Conservation (phyloP, 768 basidiomycete species). For the Kwoniella pini region DNA sequence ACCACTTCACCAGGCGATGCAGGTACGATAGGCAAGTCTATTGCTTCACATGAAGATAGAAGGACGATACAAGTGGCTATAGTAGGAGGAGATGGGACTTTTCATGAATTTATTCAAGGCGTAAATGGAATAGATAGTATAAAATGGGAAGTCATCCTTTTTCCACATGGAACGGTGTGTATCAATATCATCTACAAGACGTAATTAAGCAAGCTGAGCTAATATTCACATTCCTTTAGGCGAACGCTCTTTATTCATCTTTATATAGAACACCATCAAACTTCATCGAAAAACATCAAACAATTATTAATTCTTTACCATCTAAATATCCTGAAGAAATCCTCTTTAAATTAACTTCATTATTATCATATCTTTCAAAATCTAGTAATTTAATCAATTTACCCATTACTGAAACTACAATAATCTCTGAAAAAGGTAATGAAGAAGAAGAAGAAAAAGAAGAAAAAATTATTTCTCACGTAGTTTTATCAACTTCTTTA, state of each 20-base stretch:
- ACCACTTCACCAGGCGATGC: conserved; percentile 58
- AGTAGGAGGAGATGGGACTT: conserved; percentile 83
- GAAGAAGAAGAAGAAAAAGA: background rate
- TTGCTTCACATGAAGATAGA: background rate
- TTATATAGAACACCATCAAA: conserved; percentile 65
- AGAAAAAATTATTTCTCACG: conserved; percentile 62
- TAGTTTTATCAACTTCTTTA: conserved; percentile 81
- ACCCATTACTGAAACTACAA: background rate
- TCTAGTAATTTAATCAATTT: background rate
- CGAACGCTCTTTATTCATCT: conserved; percentile 83
- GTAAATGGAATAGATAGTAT: conserved; percentile 50
- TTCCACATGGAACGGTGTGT: conserved; percentile 45
- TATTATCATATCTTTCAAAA: conserved; percentile 60
- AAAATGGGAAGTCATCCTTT: conserved; percentile 37
- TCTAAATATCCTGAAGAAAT: conserved; percentile 13
- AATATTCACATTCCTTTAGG: conserved; percentile 49
- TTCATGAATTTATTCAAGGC: conserved; percentile 80
- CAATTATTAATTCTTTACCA: background rate
- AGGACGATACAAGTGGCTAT: conserved; percentile 30
- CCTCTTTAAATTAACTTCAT: conserved; percentile 61
- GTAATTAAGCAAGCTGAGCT: background rate
- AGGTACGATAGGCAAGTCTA: conserved; percentile 28
- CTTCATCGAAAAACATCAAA: background rate
- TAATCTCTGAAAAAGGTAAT: background rate
- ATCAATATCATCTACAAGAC: background rate